Evolutionary conservation across 169 alveolate species (phyloP), one percentile per base, ranked within the genome.

Genomic region (Plasmodium gonderi): DNA sequence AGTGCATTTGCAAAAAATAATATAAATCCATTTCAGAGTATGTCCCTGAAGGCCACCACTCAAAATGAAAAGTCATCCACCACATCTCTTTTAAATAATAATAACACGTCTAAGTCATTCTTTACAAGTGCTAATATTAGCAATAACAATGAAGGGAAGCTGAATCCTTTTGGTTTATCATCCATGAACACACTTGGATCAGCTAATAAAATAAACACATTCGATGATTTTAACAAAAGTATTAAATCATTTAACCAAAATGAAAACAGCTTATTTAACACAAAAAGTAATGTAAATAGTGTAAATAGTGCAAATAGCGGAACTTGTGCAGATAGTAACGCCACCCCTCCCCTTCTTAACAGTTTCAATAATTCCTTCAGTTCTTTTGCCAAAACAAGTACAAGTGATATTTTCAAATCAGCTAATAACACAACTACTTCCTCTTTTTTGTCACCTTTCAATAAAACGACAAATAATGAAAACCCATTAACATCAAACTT

Each of bases 11-110:
- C 89, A 75, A 87, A 87, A 74, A 87, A 23, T 87, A 74, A 87
- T 74, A 5, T 87, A 74, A 87, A 87, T 31, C 93, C 93, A 36
- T 87, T 87, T 87, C 93, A 87, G 47, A 87, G 89, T 75, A 87
- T 87, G 69, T 81, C 93, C n/a, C 36, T 87, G 17, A 72, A 87
- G 45, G 87, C 93, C 33, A 74, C 79, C 14, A 23, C 85, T 26
- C 93, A 87, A 44, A 47, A 64, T 87, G 87, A 87, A 3, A 75
- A 75, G 68, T 54, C 93, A 14, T 31, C 91, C 23, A 45, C 47
- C 11, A 33, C 87, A 26, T 54, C 91, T 11, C 23, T 76, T 14
- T 64, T 87, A 8, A 23, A 49, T 60, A 87, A 87, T 26, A 69
- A 51, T 75, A 69, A 40, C 26, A 74, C 40, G 20, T 23, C 64